Base-by-base conservation (phyloP, 441 rosid genomes). In the Theobroma grandiflorum region DNA sequence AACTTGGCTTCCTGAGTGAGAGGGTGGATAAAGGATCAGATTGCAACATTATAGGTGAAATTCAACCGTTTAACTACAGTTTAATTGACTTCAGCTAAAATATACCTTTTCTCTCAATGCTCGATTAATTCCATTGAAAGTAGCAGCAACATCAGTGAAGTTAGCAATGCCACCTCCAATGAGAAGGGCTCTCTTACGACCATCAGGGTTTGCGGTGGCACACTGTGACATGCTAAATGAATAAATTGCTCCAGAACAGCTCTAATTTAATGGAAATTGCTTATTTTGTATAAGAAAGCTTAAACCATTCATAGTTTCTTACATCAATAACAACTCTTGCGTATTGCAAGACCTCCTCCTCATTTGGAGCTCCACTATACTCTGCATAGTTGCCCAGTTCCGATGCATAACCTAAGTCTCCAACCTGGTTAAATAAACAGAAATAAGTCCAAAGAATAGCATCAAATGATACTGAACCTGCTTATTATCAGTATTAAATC, bases 361-460 rank as follows among this genome's bases (percentile, higher is more conserved):
- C 98, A 42, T 91, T 95, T 16, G 99, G 99, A 80, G 99, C 99
- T 83, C 99, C 99, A 82, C 98, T 94, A 70, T 96, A 96, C 88
- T 96, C 98, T 26, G 98, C 98, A 61, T 96, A 94, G 85, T 96
- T 96, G 9, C 97, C 98, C 0, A 96, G 93, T 88, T 94, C 98
- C 15, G 97, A 93, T 64, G 99, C 98, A 84, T 92, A 96, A 20
- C 98, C 99, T 89, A 96, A 87, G 86, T 96, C 99, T 58, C 99
- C 98, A 72, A 96, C 99, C 99, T 96, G 78, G 55, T 81, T 72
- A 86, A 82, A 59, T 55, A 52, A 40, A 72, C 52, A 22, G 6
- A 78, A 22, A 43, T 68, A 80, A 55, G 16, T 63, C 43, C 55
- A 40, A 33, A 50, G 33, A 53, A 62, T 74, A 68, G 43, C 73